Evolutionary conservation across 129 eudicot genomes (phyloP).

Genomic region (Tanacetum coccineum): DNA sequence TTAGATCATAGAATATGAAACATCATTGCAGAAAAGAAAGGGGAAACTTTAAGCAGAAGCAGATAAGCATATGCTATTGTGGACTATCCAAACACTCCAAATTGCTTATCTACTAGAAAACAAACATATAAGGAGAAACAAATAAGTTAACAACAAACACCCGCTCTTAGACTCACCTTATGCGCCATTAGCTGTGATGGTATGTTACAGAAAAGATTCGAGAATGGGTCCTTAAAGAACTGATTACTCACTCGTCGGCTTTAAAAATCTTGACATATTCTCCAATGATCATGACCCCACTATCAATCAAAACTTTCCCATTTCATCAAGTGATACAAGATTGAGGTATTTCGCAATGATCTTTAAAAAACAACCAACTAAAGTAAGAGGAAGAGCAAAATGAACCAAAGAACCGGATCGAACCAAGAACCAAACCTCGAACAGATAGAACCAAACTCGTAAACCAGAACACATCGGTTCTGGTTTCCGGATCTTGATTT

Average conservation of each 20-base stretch:
- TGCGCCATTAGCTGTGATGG: constrained; percentile 45
- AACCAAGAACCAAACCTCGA: constrained; percentile 73
- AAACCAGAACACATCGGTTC: too few relatives aligned
- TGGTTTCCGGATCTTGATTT: too few relatives aligned
- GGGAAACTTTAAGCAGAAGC: neutral
- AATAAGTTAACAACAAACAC: too few relatives aligned
- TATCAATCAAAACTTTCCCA: constrained; percentile 44
- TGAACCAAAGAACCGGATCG: too few relatives aligned
- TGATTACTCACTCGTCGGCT: constrained; percentile 65
- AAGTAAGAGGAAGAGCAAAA: constrained; percentile 61
- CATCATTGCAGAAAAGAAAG: neutral
- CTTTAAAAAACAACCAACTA: constrained; percentile 42
- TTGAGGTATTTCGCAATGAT: constrained; percentile 72
- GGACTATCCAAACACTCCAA: too few relatives aligned
- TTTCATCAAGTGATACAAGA: constrained; percentile 57
- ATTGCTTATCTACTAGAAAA: too few relatives aligned
- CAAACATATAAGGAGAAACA: too few relatives aligned
- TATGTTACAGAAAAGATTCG: constrained; percentile 46
- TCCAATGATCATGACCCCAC: constrained; percentile 42
- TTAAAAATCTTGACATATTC: constrained; percentile 58
- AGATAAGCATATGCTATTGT: too few relatives aligned
- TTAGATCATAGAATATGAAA: neutral
- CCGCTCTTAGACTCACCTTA: constrained; percentile 36
- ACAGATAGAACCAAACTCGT: too few relatives aligned
- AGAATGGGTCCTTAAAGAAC: constrained; percentile 45